These are phyloP conservation scores for Puccinia horiana DNA, from an alignment of 1,284 basidiomycete genomes.

Conservation along the genomic window DNA sequence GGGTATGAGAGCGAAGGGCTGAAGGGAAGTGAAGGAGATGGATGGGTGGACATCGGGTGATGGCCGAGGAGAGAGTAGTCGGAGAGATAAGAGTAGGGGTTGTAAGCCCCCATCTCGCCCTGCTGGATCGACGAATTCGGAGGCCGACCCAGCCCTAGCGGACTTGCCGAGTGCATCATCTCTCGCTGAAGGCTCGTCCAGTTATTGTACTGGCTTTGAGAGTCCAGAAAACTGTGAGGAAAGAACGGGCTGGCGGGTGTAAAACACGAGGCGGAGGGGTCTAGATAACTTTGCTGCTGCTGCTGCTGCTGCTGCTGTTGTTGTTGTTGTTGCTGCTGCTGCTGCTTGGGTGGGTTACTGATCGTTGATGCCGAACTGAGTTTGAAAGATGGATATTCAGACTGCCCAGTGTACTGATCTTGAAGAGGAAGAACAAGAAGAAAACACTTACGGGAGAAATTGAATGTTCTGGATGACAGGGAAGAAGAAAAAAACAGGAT, in stretches of 20 bases:
- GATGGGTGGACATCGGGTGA: not conserved
- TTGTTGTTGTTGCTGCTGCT: not conserved
- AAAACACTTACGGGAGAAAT: not conserved
- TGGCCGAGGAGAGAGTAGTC: not conserved
- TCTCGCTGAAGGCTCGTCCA: not conserved
- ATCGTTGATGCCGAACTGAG: constrained; percentile 9
- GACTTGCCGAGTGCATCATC: constrained; percentile 3
- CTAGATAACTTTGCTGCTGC: not conserved
- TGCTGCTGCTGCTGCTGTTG: not conserved
- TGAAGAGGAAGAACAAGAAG: not conserved
- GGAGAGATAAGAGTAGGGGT: not conserved
- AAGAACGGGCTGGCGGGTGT: not conserved
- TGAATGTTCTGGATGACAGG: not conserved
- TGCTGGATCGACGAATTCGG: not conserved
- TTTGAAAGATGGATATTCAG: not conserved
- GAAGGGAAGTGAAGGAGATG: not conserved
- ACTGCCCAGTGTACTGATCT: not conserved
- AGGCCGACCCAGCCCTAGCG: not conserved
- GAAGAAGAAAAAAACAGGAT: not conserved
- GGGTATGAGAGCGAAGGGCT: not conserved
- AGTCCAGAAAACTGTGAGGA: not conserved
- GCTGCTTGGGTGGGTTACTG: constrained; percentile 16
- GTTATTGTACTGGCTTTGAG: not conserved
- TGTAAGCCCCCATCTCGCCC: not conserved
- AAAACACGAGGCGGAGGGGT: not conserved